Evolutionary conservation across 2,329 filamentous ascomycete genomes (phyloP), one percentile per base, ranked within the genome.

Genomic region (Graphium sp.): DNA sequence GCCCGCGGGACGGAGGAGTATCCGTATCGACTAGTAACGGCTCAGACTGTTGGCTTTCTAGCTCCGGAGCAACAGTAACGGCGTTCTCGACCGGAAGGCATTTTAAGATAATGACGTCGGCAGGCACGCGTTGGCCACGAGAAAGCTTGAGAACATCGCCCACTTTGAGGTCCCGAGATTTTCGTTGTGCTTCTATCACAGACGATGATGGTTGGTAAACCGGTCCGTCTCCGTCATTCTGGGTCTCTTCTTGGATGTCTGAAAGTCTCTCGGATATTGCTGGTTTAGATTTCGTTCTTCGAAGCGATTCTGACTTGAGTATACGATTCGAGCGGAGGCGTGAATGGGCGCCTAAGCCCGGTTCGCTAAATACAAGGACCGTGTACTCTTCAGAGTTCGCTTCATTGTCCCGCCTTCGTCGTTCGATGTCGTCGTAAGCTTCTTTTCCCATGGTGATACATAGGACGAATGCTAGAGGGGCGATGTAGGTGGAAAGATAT

Each of bases 371-470:
- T 12, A 63, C 62, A 29, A 95, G 46, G 2, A 91, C 73, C 0
- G 68, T 77, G 44, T 92, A 95, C 32, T 73, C 71, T 48, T 98
- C 89, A 3, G 87, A 78, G 47, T 98, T 98, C 4, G 89, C 87
- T 50, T 98, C 89, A 11, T 77, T 79, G 49, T 98, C 89, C 45
- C 91, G 70, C 38, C 79, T 67, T 34, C 91, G 67, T 39, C 89
- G 62, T 30, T 74, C 78, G 41, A 98, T 81, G 49, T 98, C 91
- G 47, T 98, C 89, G 42, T 80, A 74, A 0, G 89, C 91, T 52
- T 98, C 91, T 49, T 98, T 98, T 12, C 84, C 85, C 43, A 98
- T 66, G 0, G 89, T 94, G 38, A 98, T 89, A 23, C 74, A 61
- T 23, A 98, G 66, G 35, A 98, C 91, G 52, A 94, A 94, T 1